These are phyloP conservation scores for Elaeagnus macrophylla DNA, from an alignment of 306 rosid genomes.

Conservation along the genomic window DNA sequence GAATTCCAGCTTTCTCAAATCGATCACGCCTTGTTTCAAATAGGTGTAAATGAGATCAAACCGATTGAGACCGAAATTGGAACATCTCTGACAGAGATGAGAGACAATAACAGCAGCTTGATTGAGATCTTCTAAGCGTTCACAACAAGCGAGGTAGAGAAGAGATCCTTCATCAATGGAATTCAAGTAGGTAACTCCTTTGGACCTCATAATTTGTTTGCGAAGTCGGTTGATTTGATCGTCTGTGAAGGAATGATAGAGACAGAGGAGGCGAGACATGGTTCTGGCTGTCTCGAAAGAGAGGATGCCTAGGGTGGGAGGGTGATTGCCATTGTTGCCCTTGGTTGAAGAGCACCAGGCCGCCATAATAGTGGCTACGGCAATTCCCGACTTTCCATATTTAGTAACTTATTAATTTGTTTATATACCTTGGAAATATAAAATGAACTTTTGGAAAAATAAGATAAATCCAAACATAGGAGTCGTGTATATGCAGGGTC, in stretches of 20 bases:
- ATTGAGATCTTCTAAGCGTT: conserved; percentile 53
- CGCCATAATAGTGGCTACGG: conserved; percentile 8
- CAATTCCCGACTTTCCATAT: background rate
- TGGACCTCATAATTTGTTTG: conserved; percentile 24
- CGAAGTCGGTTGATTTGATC: conserved; percentile 31
- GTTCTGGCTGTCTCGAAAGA: conserved; percentile 53
- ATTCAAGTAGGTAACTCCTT: conserved; percentile 38
- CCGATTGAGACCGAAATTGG: conserved; percentile 10
- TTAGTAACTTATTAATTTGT: too few relatives aligned
- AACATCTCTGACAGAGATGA: conserved; percentile 31
- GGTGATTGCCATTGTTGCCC: conserved; percentile 1
- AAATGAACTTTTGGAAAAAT: too few relatives aligned
- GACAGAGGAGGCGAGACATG: conserved; percentile 52
- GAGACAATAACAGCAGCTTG: conserved; percentile 36
- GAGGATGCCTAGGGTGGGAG: conserved; percentile 41
- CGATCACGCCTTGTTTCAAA: conserved; percentile 22
- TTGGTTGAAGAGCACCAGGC: conserved; percentile 20
- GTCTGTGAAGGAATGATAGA: conserved; percentile 48
- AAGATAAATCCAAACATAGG: too few relatives aligned
- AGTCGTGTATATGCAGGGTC: too few relatives aligned
- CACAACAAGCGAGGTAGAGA: conserved; percentile 53
- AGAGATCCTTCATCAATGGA: conserved; percentile 42
- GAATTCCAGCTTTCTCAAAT: conserved; percentile 22
- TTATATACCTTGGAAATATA: too few relatives aligned
- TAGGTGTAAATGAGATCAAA: conserved; percentile 30